A percentile compares a stretch with the other conserved stretches of the same genome.
Conservation (phyloP, 345 rosid species). For the Eucalyptus virginea region DNA sequence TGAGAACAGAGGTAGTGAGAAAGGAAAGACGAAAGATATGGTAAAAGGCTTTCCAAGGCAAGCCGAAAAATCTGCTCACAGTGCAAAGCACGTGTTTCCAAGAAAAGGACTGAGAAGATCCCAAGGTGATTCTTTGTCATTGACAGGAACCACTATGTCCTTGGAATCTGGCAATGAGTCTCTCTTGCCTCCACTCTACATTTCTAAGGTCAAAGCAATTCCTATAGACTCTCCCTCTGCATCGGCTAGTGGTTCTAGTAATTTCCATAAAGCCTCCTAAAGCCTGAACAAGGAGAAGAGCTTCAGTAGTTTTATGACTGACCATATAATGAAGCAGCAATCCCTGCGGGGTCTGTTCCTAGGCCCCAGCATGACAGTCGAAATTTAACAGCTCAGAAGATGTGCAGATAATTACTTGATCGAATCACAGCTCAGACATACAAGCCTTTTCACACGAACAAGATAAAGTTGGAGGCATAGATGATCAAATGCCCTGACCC, state of each 20-base stretch:
- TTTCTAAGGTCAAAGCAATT: slow-evolving; percentile 1
- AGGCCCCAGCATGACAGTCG: not conserved
- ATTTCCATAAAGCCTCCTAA: not conserved
- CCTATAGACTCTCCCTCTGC: slow-evolving; percentile 2
- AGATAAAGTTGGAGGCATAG: not conserved
- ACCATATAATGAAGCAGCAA: not conserved
- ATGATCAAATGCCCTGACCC: not conserved
- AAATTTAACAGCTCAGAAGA: not conserved
- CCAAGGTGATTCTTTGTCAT: slow-evolving; percentile 1
- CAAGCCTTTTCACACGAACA: not conserved
- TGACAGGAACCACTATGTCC: slow-evolving; percentile 9
- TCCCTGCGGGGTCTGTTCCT: not conserved
- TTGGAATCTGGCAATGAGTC: slow-evolving; percentile 31
- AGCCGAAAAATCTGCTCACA: slow-evolving; percentile 49
- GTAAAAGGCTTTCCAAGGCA: slow-evolving; percentile 44
- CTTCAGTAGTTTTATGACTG: not conserved
- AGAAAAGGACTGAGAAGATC: slow-evolving; percentile 47
- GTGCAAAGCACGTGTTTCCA: slow-evolving; percentile 44
- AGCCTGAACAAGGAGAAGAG: not conserved
- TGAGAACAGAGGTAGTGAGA: slow-evolving; percentile 20
- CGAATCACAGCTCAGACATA: not conserved
- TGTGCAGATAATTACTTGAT: not conserved
- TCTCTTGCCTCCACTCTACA: slow-evolving; percentile 1
- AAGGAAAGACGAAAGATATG: slow-evolving; percentile 36
- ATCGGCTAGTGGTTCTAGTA: not conserved